Evolutionary conservation across 2,329 filamentous ascomycete species (phyloP).

Genomic region (Diaporthe velutina): DNA sequence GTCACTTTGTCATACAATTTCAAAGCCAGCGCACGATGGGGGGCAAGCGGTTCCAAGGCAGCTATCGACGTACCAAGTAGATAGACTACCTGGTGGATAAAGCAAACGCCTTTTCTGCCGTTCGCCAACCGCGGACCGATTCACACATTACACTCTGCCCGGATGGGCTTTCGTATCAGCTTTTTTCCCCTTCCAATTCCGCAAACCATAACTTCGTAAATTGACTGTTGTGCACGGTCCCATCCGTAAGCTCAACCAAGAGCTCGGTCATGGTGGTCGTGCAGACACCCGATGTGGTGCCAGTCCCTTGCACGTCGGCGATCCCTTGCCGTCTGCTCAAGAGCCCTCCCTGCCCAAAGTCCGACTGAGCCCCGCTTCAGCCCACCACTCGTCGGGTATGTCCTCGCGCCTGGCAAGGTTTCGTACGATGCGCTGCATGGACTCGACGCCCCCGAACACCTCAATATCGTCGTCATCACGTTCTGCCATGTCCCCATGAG

Average conservation of each 20-base stretch:
- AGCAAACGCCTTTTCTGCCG: not conserved
- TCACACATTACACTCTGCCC: constrained; percentile 13
- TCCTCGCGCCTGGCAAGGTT: constrained; percentile 78
- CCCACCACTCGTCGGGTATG: constrained; percentile 88
- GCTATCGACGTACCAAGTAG: not conserved
- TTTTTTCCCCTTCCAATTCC: constrained; percentile 13
- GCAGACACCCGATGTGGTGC: constrained; percentile 2
- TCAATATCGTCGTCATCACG: constrained; percentile 44
- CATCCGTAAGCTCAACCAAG: constrained; percentile 26
- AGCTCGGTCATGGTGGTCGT: constrained; percentile 21
- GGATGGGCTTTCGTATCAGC: not conserved
- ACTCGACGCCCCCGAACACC: constrained; percentile 66
- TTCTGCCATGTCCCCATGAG: constrained; percentile 61
- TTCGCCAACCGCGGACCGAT: not conserved
- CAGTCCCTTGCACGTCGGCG: not conserved
- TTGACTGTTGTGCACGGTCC: constrained; percentile 1
- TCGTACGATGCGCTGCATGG: constrained; percentile 74
- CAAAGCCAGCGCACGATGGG: not conserved
- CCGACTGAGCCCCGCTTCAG: constrained; percentile 74
- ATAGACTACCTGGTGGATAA: not conserved
- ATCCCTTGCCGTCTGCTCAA: constrained; percentile 4
- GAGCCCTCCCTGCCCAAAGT: constrained; percentile 61
- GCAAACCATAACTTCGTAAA: constrained; percentile 34
- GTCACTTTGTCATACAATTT: constrained; percentile 15
- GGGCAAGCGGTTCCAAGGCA: not conserved